A percentile compares a stretch with the other conserved stretches of the same genome.
These are phyloP conservation scores for Scedosporium boydii DNA, from an alignment of 2,329 filamentous ascomycete genomes.

Conservation along the genomic window DNA sequence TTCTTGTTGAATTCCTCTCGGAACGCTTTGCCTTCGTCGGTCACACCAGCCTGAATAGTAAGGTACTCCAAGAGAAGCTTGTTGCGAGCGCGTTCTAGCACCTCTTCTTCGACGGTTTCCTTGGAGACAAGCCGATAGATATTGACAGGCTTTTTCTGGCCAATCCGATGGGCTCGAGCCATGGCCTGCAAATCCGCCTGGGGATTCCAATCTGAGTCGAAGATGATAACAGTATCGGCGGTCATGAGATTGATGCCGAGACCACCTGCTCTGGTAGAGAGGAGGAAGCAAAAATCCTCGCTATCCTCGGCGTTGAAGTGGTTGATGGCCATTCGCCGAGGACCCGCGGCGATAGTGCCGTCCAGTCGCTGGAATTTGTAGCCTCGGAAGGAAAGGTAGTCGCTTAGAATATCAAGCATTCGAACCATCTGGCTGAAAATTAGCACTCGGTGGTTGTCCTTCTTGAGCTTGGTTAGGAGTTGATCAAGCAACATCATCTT, in stretches of 20 bases:
- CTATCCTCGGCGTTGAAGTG: constrained; percentile 97
- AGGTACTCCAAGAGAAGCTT: constrained; percentile 96
- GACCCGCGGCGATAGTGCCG: constrained; percentile 82
- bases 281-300: constrained; percentile 89
- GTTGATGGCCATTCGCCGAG: constrained; percentile 88
- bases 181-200: constrained; percentile 97
- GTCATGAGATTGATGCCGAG: constrained; percentile 99
- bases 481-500: constrained; percentile 99
- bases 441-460: constrained; percentile 87
- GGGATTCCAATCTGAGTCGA: constrained; percentile 98
- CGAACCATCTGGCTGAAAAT: constrained; percentile 99
- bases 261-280: constrained; percentile 91
- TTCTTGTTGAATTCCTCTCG: constrained; percentile 70
- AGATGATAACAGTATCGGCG: constrained; percentile 93
- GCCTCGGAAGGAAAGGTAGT: constrained; percentile 87
- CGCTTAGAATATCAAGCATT: constrained; percentile 92
- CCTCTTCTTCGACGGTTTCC: constrained; percentile 96
- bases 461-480: constrained; percentile 85
- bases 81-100: constrained; percentile 90
- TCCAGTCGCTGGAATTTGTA: constrained; percentile 93
- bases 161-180: constrained; percentile 95
- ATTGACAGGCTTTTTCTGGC: constrained; percentile 90
- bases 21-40: constrained; percentile 81
- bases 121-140: constrained; percentile 96
- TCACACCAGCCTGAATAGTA: constrained; percentile 93